phyloP scores from a whole-genome alignment of 495 filamentous ascomycete genomes.

The Penicillium herquei region DNA sequence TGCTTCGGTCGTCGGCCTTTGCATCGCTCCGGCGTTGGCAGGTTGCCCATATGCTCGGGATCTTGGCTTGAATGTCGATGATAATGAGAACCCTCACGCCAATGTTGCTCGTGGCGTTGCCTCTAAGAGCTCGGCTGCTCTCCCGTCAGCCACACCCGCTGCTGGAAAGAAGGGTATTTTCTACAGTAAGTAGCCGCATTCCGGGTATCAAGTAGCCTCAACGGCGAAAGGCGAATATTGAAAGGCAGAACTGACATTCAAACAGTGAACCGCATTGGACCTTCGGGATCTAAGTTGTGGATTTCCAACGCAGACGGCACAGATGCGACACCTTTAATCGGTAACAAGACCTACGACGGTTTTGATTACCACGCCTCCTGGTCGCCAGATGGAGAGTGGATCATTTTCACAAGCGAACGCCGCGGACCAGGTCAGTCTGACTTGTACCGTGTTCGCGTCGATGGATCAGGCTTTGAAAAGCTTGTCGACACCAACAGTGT shows the following conservation, averaged over 20 bases:
- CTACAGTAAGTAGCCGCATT: not conserved
- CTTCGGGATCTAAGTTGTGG: constrained; percentile 20
- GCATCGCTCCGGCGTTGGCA: constrained; percentile 2
- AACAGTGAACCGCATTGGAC: constrained; percentile 25
- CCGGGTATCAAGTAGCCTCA: not conserved
- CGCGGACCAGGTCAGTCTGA: constrained; percentile 14
- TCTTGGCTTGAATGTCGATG: not conserved
- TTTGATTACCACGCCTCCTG: constrained; percentile 32
- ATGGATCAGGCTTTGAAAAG: constrained; percentile 11
- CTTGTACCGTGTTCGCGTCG: constrained; percentile 12
- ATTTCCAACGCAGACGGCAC: constrained; percentile 28
- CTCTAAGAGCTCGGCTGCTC: not conserved
- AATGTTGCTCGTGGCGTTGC: not conserved
- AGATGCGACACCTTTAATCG: constrained; percentile 21
- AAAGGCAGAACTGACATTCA: not conserved
- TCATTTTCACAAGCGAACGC: constrained; percentile 17
- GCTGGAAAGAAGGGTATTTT: constrained; percentile 16
- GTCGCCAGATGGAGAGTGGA: constrained; percentile 19
- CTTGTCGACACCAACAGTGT: constrained; percentile 7
- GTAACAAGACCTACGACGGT: constrained; percentile 9
- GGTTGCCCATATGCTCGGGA: not conserved
- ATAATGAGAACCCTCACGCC: not conserved
- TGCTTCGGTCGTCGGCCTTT: not conserved
- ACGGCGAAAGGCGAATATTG: too few relatives aligned
- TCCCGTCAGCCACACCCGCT: not conserved